These are phyloP conservation scores for Annulohypoxylon nitens DNA, from an alignment of 495 filamentous ascomycete species.

Conservation along the genomic window DNA sequence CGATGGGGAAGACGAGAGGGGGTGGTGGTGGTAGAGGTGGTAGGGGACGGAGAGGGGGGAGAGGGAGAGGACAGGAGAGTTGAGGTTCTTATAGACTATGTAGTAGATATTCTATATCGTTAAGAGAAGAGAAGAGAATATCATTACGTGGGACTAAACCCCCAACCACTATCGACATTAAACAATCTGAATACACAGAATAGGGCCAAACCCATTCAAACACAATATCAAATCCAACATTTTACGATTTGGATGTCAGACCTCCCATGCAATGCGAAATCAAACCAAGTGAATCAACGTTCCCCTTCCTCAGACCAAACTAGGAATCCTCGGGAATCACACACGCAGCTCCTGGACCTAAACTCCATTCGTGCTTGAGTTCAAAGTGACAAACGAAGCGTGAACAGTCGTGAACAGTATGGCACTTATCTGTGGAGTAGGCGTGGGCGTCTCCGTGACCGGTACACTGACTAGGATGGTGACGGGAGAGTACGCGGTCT, in stretches of 20 bases:
- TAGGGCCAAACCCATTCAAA: too few relatives aligned
- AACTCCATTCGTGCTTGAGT: not conserved
- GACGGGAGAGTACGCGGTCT: not conserved
- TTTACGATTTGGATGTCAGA: not conserved
- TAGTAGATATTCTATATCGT: too few relatives aligned
- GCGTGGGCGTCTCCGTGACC: not conserved
- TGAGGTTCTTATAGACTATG: not conserved
- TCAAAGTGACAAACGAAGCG: not conserved
- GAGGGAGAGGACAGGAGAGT: constrained; percentile 8
- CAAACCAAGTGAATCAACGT: not conserved
- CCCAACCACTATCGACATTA: too few relatives aligned
- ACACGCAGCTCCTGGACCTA: not conserved
- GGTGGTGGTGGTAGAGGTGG: constrained; percentile 44
- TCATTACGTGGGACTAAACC: too few relatives aligned
- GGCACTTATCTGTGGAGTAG: not conserved
- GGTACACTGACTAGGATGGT: not conserved
- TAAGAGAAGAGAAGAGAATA: too few relatives aligned
- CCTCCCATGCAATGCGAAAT: not conserved
- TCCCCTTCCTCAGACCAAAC: not conserved
- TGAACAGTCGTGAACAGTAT: not conserved
- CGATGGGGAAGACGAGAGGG: constrained; percentile 60
- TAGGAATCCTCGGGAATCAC: not conserved
- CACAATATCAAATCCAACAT: not conserved
- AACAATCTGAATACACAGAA: too few relatives aligned
- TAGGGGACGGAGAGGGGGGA: constrained; percentile 32